Conservation (phyloP, 1,139 yeast genomes). For the Meyerozyma athensensis region DNA sequence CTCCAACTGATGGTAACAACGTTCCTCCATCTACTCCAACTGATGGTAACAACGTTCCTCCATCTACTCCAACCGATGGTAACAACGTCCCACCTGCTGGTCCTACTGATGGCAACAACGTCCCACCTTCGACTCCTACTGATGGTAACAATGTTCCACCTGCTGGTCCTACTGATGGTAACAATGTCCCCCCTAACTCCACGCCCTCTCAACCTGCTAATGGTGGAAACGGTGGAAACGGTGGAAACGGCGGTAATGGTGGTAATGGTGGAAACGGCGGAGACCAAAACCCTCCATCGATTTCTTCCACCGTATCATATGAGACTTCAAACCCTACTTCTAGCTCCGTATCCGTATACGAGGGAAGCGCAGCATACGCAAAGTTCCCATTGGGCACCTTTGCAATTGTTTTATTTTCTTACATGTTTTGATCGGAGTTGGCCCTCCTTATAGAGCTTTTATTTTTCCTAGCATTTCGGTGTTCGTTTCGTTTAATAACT, state of each 20-base stretch:
- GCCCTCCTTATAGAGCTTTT: background rate
- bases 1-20: too few species aligned
- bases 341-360: background rate
- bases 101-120: background rate
- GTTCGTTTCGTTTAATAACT: background rate
- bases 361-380: background rate
- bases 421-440: background rate
- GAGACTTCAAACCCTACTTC: background rate
- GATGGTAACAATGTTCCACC: too few species aligned
- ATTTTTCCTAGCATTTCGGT: background rate
- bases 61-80: too few species aligned
- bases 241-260: constrained; percentile 1
- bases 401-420: background rate
- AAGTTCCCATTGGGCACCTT: background rate
- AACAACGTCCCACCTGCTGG: background rate
- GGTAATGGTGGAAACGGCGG: background rate
- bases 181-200: background rate
- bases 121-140: too few species aligned
- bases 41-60: background rate
- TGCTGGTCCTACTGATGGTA: background rate
- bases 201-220: background rate
- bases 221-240: constrained; percentile 3
- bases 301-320: background rate
- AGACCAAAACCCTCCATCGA: background rate
- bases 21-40: background rate